Evolutionary conservation across 2,329 filamentous ascomycete genomes (phyloP), one percentile per base, ranked within the genome.

Genomic region (Coniochaeta sp.): DNA sequence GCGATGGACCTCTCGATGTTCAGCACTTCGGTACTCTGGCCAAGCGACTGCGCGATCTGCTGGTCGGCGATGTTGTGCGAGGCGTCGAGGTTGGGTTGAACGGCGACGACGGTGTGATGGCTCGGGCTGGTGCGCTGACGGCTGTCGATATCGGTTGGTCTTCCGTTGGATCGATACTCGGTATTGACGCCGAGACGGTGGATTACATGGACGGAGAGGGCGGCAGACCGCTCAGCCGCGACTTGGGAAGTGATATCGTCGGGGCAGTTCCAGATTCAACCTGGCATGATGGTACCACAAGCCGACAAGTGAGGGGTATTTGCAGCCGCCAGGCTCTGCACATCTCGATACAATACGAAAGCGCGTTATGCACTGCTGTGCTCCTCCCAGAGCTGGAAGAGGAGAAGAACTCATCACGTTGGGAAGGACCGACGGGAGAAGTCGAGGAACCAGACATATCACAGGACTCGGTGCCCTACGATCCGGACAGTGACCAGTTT

Each of bases 51-150:
- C 74, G 79, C 33, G 79, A 83, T 47, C 69, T 69, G 1, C 70
- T 83, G 0, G 77, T 81, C 0, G 79, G 79, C 14, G 79, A 83
- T 57, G 74, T 81, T 1, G 76, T 83, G n/a, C 76, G 80, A 51
- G 80, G 80, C 40, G 74, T 83, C 16, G 77, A 82, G 56, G 72
- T 83, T 16, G 73, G 73, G 0, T 58, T 77, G 4, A 69, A 72
- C 48, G 61, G 60, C 3, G 70, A 69, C 16, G 73, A 75, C 24
- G 70, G 57, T 6, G 55, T 62, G 0, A 58, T 75, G 20, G 66
- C 67, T 0, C 63, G 68, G 8, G 67, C 71, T 0, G 74, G 74
- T 1, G 65, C 71, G 2, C 58, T 83, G 18, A 71, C 75, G 54
- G 61, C 61, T 4, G 76, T 82, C 1, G 67, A 67, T 12, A 71